phyloP scores from a whole-genome alignment of 2,329 filamentous ascomycete genomes.

The Leptosphaerulina australis region DNA sequence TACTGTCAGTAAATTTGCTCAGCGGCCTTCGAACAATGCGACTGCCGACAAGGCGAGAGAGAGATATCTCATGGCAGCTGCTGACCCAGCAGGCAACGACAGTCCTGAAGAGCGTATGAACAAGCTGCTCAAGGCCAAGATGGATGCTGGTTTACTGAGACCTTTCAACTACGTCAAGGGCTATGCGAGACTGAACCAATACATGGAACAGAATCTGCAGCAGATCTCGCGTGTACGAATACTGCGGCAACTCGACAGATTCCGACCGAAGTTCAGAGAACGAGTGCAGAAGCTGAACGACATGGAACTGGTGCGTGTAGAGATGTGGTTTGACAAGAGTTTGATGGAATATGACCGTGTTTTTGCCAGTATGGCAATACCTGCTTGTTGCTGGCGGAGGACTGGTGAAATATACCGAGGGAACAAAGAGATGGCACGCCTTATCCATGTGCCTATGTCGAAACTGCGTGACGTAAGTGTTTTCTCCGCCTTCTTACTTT shows the following conservation, averaged over 20 bases:
- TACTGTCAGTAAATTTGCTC: slow-evolving; percentile 61
- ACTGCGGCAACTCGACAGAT: slow-evolving; percentile 85
- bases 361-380: slow-evolving; percentile 98
- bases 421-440: slow-evolving; percentile 98
- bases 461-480: slow-evolving; percentile 81
- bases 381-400: slow-evolving; percentile 94
- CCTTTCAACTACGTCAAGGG: slow-evolving; percentile 99
- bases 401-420: slow-evolving; percentile 97
- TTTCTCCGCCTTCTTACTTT: neutral
- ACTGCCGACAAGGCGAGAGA: slow-evolving; percentile 77
- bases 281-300: slow-evolving; percentile 92
- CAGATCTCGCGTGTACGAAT: slow-evolving; percentile 87
- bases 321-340: slow-evolving; percentile 98
- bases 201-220: slow-evolving; percentile 88
- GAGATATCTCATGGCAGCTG: slow-evolving; percentile 92
- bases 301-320: slow-evolving; percentile 90
- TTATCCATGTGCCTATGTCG: slow-evolving; percentile 92
- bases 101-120: slow-evolving; percentile 95
- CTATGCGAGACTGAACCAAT: slow-evolving; percentile 85
- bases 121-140: slow-evolving; percentile 90
- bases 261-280: slow-evolving; percentile 93
- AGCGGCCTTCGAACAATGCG: slow-evolving; percentile 65
- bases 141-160: slow-evolving; percentile 90
- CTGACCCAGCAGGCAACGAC: slow-evolving; percentile 84
- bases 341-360: slow-evolving; percentile 98